Base-by-base conservation (phyloP, 129 eudicot species). In the Centrapalus pauciflorus region DNA sequence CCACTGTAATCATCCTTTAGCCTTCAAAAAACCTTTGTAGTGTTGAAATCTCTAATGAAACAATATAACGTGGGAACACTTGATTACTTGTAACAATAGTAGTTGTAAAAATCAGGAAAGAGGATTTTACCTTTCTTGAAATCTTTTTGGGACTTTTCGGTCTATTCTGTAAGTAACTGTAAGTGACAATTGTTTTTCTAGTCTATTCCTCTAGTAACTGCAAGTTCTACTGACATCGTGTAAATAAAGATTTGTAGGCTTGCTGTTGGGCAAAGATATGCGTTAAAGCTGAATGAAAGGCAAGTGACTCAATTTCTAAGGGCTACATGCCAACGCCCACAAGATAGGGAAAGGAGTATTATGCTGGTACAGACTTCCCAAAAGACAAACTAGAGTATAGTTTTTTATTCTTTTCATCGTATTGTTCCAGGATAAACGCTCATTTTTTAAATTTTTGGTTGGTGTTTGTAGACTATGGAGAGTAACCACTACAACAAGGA, bases 271-370 rank as follows among this genome's bases (percentile, higher is more conserved):
- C 96, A 94, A 45, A 65, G 87, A 17, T 89, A 79, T 46, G 11
- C 69, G 0, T 28, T 69, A 34, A 94, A 82, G 70, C 67, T 94
- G 34, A 89, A 89, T 64, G 95, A 86, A 29, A 82, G 54, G 10
- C 99, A 89, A 55, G 95, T 89, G 34, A 69, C 85, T 14, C 64
- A 62, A 2, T 27, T 94, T 12, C 59, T 94, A 11, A 84, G 30
- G 62, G 95, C 95, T 5, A 82, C 93, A 0, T 94, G 97, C 40
- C 87, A 94, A 14, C 77, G 93, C 1, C 99, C 97, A 16, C 0
- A 4, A 4, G 81, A 73, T 0, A 76, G 95, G 41, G 96, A 88
- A 66, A 23, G 5, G 0, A 65, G 69, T 28, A 84, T 89, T 4
- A 51, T 4, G 19, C 3, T 38, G 67, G 98, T 77, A 78, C 12